These are phyloP conservation scores for Neonectria magnoliae DNA, from an alignment of 2,329 filamentous ascomycete species.

Conservation along the genomic window DNA sequence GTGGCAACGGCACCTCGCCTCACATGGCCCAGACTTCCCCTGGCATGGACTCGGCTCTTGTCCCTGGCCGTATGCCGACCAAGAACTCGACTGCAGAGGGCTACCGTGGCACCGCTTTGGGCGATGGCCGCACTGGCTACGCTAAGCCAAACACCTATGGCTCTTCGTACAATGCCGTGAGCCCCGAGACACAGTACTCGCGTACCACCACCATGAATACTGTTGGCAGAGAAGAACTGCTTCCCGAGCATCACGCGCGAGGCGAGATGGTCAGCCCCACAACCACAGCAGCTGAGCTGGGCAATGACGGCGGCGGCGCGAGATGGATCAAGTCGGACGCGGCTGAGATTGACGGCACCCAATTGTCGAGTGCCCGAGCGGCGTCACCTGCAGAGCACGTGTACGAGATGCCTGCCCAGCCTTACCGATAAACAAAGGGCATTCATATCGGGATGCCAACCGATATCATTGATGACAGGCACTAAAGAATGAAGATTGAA, in stretches of 20 bases:
- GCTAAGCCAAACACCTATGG: slow-evolving; percentile 51
- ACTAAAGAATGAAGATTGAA: slow-evolving; percentile 4
- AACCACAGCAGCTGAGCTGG: slow-evolving; percentile 47
- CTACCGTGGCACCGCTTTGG: slow-evolving; percentile 53
- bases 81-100: slow-evolving; percentile 45
- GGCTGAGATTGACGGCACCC: slow-evolving; percentile 52
- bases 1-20: slow-evolving; percentile 36
- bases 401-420: slow-evolving; percentile 55
- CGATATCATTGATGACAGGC: not conserved
- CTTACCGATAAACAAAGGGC: slow-evolving; percentile 45
- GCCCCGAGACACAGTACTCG: slow-evolving; percentile 39
- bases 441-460: slow-evolving; percentile 1
- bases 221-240: slow-evolving; percentile 6
- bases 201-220: slow-evolving; percentile 30
- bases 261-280: slow-evolving; percentile 41
- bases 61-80: slow-evolving; percentile 40
- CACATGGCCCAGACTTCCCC: slow-evolving; percentile 46
- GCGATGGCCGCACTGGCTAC: slow-evolving; percentile 52
- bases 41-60: slow-evolving; percentile 34
- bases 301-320: slow-evolving; percentile 44
- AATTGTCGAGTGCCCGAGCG: slow-evolving; percentile 42
- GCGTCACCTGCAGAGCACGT: slow-evolving; percentile 47
- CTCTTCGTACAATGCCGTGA: slow-evolving; percentile 30
- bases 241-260: slow-evolving; percentile 33
- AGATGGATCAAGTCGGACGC: slow-evolving; percentile 50